Evolutionary conservation across 2,329 filamentous ascomycete species (phyloP), one percentile per base, ranked within the genome.

Genomic region (Sporothrix inflata): DNA sequence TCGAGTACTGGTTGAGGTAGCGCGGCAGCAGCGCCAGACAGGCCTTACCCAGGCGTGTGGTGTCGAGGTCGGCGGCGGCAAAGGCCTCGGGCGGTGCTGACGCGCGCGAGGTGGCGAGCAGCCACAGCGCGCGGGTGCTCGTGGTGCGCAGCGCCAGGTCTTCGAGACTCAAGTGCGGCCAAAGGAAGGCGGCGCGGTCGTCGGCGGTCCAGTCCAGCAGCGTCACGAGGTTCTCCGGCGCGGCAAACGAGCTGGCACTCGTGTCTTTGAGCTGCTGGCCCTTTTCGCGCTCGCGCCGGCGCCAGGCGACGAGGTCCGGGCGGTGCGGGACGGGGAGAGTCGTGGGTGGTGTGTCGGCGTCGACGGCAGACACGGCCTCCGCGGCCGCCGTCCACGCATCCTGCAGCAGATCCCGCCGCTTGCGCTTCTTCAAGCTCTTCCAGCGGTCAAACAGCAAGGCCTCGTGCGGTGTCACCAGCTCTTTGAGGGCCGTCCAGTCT

Each of bases 1-100:
- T 81, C 27, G 76, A 76, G 70, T 82, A 73, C 1, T 69, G 27
- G 30, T 81, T 76, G 12, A 83, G 72, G 57, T 75, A 75, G n/a
- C 73, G 69, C 53, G 74, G 74, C 69, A 74, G 71, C 34, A 75
- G 69, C 12, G 74, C 74, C 49, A 74, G 61, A 12, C 73, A 74
- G 24, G 70, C 61, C 47, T 74, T 75, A 14, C 71, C 74, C 60
- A 75, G 72, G 1, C 73, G 69, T 8, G 73, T 73, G 7, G 68
- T 51, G 14, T 70, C 74, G 14, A 75, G 71, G 51, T 75, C 74
- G 19, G 72, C 45, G 1, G 73, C 69, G 2, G 74, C 72, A 55
- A 75, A 75, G 8, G 66, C 53, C 38, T 73, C 63, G 4, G 74
- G 74, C 19, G 69, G 9, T 4, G 38, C 42, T 3, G 61, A 49